Percentiles rank a stretch among this genome's conserved stretches.
Conservation (phyloP, 306 rosid species). For the Mimosa bimucronata region DNA sequence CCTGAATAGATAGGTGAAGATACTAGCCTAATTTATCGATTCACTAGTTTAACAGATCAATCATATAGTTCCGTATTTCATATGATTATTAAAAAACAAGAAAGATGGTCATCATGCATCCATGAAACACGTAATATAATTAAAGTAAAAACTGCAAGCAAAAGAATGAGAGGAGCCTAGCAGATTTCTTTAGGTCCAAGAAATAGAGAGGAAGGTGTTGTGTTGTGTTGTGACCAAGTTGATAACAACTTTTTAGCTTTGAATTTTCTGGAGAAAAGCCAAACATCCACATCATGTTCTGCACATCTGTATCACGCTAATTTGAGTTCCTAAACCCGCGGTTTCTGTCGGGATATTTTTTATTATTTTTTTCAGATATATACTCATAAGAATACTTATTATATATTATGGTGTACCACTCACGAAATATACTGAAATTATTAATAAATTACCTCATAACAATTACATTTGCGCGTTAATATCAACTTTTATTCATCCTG, state of each 20-base stretch:
- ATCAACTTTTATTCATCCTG: neutral
- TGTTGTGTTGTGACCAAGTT: neutral
- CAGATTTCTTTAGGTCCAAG: conserved; percentile 46
- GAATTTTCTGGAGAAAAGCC: neutral
- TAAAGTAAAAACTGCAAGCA: neutral
- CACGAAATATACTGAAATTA: neutral
- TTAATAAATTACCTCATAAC: neutral
- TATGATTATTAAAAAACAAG: neutral
- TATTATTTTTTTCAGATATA: neutral
- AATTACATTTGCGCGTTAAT: neutral
- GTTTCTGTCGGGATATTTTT: neutral
- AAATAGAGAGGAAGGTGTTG: conserved; percentile 17
- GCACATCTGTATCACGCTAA: conserved; percentile 30
- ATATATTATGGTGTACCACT: neutral
- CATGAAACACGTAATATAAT: conserved; percentile 9
- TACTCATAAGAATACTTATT: neutral
- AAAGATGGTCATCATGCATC: neutral
- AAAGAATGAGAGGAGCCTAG: conserved; percentile 11
- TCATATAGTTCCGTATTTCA: neutral
- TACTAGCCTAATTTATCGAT: no score
- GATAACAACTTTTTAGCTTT: neutral
- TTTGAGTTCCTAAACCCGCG: conserved; percentile 29
- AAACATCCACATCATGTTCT: neutral
- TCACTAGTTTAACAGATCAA: no score
- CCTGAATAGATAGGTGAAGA: no score